Evolutionary conservation across 257 asterid genomes (phyloP), one percentile per base, ranked within the genome.

Genomic region (Fraxinus pennsylvanica): DNA sequence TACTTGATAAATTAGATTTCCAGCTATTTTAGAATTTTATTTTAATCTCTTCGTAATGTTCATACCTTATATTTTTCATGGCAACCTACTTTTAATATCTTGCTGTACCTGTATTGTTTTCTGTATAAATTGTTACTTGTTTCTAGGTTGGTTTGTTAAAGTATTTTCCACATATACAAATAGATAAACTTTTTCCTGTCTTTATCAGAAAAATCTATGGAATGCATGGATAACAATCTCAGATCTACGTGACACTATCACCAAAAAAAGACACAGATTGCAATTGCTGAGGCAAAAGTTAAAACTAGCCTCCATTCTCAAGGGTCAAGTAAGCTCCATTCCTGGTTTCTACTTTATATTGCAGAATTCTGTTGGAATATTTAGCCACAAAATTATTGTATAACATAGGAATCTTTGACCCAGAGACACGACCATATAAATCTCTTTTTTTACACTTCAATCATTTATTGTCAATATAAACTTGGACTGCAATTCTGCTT

Each of bases 231-330:
- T 95, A 86, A 90, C 92, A 79, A 92, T 93, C 82, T 95, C 98
- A 68, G 94, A 92, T 83, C 85, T 92, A 43, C 93, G 99, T 21
- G 99, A 92, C 74, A 85, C 92, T 32, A 95, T 95, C 88, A 90
- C 99, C 76, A 95, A 89, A 83, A 92, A 87, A 82, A 84, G 97
- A 82, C 98, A 92, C 92, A 88, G 95, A 85, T 86, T 95, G 86
- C 99, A 95, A 86, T 79, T 95, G 91, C 88, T 95, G 71, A 87
- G 88, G 85, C 99, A 93, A 86, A 95, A 93, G 85, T 86, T 95
- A 93, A 95, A 93, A 86, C 85, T 95, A 75, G 96, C 97, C 36
- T 89, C 98, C 84, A 91, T 95, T 85, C 92, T 95, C 45, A 95
- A 86, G 88, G 88, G 92, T 84, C 96, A 93, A 80, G 99, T 92